These are phyloP conservation scores for Furculomyces boomerangus DNA, from an alignment of 371 early-diverging fungal species.

Conservation along the genomic window DNA sequence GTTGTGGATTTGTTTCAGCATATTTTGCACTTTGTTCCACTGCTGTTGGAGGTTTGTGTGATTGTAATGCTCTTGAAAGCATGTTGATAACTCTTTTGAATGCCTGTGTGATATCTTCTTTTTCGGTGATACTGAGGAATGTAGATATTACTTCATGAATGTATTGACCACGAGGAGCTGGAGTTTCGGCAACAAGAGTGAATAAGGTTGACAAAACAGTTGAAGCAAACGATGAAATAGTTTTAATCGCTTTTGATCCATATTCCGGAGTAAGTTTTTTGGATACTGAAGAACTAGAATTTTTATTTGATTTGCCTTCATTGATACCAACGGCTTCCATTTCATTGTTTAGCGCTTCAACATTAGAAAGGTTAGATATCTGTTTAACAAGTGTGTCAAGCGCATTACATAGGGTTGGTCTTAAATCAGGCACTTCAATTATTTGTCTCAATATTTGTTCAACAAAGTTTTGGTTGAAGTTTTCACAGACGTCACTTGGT, in stretches of 20 bases:
- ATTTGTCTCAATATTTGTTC: constrained; percentile 48
- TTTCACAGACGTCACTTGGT: constrained; percentile 47
- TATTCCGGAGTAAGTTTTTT: neutral
- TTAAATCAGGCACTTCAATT: constrained; percentile 49
- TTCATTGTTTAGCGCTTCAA: neutral
- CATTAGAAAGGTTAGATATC: neutral
- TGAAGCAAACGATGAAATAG: constrained; percentile 46
- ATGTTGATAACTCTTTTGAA: constrained; percentile 41
- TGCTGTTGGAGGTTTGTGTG: constrained; percentile 20
- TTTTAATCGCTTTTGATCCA: constrained; percentile 23
- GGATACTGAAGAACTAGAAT: no score
- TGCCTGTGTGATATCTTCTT: constrained; percentile 23
- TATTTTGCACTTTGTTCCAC: constrained; percentile 20
- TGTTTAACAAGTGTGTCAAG: constrained; percentile 49
- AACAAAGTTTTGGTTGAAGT: constrained; percentile 41
- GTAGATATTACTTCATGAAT: constrained; percentile 28
- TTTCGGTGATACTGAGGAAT: constrained; percentile 23
- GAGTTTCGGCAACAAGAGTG: constrained; percentile 54
- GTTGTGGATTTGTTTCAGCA: constrained; percentile 31
- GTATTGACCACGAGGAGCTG: constrained; percentile 44
- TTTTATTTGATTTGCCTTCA: no score
- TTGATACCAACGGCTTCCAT: neutral
- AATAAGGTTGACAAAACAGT: constrained; percentile 66
- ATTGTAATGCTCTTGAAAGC: constrained; percentile 34
- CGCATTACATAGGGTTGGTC: constrained; percentile 60